Evolutionary conservation across 495 filamentous ascomycete species (phyloP).

Genomic region (Collariella sp.): DNA sequence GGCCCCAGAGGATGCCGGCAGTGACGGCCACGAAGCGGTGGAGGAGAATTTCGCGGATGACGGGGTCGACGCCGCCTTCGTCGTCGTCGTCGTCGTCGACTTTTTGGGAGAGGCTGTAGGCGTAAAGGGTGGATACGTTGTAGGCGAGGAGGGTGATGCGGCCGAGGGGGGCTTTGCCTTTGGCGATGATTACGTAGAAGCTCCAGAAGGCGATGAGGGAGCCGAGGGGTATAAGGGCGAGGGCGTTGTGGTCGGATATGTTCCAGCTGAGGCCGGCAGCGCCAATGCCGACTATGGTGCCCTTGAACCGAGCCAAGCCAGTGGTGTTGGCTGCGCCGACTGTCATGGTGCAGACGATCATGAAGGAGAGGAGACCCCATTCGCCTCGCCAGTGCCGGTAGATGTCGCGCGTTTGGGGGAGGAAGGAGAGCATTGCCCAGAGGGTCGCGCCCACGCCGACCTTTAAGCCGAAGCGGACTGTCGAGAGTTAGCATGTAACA

Average conservation of each 20-base stretch:
- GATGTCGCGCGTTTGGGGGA: slow-evolving; percentile 63
- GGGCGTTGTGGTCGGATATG: slow-evolving; percentile 59
- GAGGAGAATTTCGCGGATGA: slow-evolving; percentile 80
- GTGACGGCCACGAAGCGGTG: slow-evolving; percentile 86
- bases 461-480: slow-evolving; percentile 71
- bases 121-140: slow-evolving; percentile 92
- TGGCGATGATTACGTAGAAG: slow-evolving; percentile 80
- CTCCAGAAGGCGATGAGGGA: slow-evolving; percentile 73
- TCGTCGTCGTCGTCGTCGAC: slow-evolving; percentile 72
- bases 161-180: slow-evolving; percentile 80
- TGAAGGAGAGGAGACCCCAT: slow-evolving; percentile 94
- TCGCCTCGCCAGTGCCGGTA: slow-evolving; percentile 90
- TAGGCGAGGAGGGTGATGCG: slow-evolving; percentile 91
- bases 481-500: slow-evolving; percentile 21
- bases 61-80: slow-evolving; percentile 76
- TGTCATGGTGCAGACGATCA: slow-evolving; percentile 97
- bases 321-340: slow-evolving; percentile 93
- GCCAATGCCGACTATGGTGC: slow-evolving; percentile 72
- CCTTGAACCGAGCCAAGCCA: slow-evolving; percentile 74
- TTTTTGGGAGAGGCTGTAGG: slow-evolving; percentile 74
- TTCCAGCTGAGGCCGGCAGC: slow-evolving; percentile 73
- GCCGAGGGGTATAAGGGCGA: slow-evolving; percentile 65
- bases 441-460: slow-evolving; percentile 81
- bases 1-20: slow-evolving; percentile 81
- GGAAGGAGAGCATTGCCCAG: slow-evolving; percentile 79